Evolutionary conservation across 2,329 filamentous ascomycete genomes (phyloP).

Genomic region (Ophioceras dolichostomum): DNA sequence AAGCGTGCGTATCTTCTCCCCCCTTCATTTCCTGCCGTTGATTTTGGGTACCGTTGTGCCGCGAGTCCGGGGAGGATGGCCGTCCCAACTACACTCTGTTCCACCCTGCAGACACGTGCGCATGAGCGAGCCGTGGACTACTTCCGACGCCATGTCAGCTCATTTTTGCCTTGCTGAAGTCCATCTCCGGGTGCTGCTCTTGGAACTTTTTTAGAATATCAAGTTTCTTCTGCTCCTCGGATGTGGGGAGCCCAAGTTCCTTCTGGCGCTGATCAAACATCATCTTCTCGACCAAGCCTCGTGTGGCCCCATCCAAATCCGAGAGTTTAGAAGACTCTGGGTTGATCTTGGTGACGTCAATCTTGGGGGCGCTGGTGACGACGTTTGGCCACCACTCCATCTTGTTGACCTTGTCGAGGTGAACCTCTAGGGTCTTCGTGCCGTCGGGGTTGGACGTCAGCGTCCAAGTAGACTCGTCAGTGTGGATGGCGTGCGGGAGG

Average conservation of each 20-base stretch:
- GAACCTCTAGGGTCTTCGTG: conserved; percentile 57
- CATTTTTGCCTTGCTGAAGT: conserved; percentile 60
- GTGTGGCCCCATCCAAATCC: conserved; percentile 88
- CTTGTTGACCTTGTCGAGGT: conserved; percentile 93
- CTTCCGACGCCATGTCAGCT: too few species aligned
- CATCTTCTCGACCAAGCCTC: conserved; percentile 99
- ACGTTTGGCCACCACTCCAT: conserved; percentile 98
- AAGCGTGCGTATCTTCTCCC: too few species aligned
- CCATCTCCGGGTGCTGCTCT: conserved; percentile 61
- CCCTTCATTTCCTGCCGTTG: too few species aligned
- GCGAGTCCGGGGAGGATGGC: too few species aligned
- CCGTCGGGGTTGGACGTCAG: conserved; percentile 47
- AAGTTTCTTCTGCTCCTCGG: conserved; percentile 89
- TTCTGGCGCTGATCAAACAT: conserved; percentile 99
- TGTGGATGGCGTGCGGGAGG: conserved; percentile 64
- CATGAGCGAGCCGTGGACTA: too few species aligned
- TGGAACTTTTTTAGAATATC: conserved; percentile 93
- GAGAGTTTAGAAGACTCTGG: conserved; percentile 86
- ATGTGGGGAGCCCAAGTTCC: conserved; percentile 77
- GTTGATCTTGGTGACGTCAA: conserved; percentile 90
- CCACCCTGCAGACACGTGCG: not conserved
- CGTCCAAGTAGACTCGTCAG: conserved; percentile 93
- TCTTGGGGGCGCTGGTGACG: conserved; percentile 72
- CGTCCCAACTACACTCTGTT: not conserved
- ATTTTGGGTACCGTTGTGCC: too few species aligned